Conservation (phyloP, 1,284 basidiomycete species). For the Leccinum fallax region DNA sequence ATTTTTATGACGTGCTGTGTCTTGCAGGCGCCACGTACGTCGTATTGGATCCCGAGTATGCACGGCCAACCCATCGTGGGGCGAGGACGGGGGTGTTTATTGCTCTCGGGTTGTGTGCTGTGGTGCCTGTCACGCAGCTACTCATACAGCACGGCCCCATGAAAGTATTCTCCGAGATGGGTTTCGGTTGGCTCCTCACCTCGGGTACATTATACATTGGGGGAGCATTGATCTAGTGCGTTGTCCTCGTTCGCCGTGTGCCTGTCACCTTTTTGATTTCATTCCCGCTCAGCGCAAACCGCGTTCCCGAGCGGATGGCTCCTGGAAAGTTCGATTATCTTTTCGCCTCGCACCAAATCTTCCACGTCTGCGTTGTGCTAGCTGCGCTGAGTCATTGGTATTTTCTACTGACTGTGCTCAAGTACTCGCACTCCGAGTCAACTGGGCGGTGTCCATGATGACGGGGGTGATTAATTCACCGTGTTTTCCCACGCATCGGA, state of each 20-base stretch:
- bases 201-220: conserved; percentile 74
- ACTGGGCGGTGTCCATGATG: conserved; percentile 33
- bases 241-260: conserved; percentile 36
- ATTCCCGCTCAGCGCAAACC: conserved; percentile 63
- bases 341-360: conserved; percentile 84
- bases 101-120: conserved; percentile 73
- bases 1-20: conserved; percentile 10
- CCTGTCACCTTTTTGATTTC: conserved; percentile 31
- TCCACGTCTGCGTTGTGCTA: conserved; percentile 80
- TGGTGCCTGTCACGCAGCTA: conserved; percentile 74
- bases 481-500: conserved; percentile 26
- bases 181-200: conserved; percentile 65
- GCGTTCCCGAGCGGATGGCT: conserved; percentile 77
- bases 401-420: conserved; percentile 56
- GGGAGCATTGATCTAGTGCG: conserved; percentile 84
- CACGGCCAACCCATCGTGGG: conserved; percentile 74
- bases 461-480: conserved; percentile 27
- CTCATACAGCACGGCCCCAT: conserved; percentile 58
- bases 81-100: conserved; percentile 83
- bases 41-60: conserved; percentile 80
- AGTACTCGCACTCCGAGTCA: conserved; percentile 53
- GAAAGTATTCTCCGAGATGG: conserved; percentile 62
- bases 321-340: conserved; percentile 85
- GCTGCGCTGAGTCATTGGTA: conserved; percentile 79
- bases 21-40: conserved; percentile 66